Percentiles rank a stretch among this genome's conserved stretches.
phyloP scores from a whole-genome alignment of 202 grass and related monocot genomes.

The Eragrostis tef region DNA sequence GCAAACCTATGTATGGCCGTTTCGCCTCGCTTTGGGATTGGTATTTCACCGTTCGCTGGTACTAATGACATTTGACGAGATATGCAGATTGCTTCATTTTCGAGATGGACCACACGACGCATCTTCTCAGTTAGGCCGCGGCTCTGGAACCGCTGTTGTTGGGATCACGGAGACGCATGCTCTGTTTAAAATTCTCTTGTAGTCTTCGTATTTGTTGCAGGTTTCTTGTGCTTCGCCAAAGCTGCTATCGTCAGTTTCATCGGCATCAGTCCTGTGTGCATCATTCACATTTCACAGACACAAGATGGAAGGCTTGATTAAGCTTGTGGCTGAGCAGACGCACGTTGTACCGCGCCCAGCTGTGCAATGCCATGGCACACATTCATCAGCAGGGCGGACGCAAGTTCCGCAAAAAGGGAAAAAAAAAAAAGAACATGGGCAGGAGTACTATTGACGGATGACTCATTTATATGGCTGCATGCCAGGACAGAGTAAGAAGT shows the following conservation, averaged over 20 bases:
- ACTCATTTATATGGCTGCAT: not conserved
- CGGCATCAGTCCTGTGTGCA: too few relatives aligned
- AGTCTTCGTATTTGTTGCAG: slow-evolving; percentile 20
- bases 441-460: too few relatives aligned
- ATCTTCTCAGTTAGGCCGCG: not conserved
- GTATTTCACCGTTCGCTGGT: slow-evolving; percentile 11
- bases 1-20: not conserved
- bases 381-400: too few relatives aligned
- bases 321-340: not conserved
- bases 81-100: slow-evolving; percentile 32
- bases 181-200: not conserved
- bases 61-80: slow-evolving; percentile 32
- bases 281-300: too few relatives aligned
- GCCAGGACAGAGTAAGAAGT: not conserved
- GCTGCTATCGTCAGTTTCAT: too few relatives aligned
- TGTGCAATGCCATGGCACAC: too few relatives aligned
- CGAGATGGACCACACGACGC: not conserved
- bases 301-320: not conserved
- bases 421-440: too few relatives aligned
- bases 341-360: not conserved
- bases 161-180: too few relatives aligned
- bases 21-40: not conserved
- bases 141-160: not conserved
- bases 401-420: too few relatives aligned
- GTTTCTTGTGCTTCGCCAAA: not conserved